phyloP scores from a whole-genome alignment of 2,329 filamentous ascomycete species.

The Nannizzia gypsea region DNA sequence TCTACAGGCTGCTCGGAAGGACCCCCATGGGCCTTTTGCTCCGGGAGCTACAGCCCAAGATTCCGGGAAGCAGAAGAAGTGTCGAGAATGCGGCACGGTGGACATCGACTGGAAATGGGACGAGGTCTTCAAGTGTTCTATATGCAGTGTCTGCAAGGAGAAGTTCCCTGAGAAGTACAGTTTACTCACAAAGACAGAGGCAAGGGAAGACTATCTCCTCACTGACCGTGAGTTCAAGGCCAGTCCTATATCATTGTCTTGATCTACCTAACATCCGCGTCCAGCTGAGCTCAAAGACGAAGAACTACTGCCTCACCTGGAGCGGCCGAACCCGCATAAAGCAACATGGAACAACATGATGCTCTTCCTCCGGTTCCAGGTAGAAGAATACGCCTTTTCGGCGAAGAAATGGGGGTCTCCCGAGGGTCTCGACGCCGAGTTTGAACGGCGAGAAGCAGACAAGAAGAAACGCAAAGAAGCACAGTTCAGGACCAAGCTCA shows the following conservation, averaged over 20 bases:
- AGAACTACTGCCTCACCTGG: slow-evolving; percentile 74
- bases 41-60: slow-evolving; percentile 68
- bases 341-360: slow-evolving; percentile 98
- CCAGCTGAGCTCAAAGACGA: slow-evolving; percentile 79
- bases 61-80: slow-evolving; percentile 56
- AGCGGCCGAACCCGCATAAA: slow-evolving; percentile 88
- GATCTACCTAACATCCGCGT: neutral
- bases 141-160: slow-evolving; percentile 82
- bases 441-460: slow-evolving; percentile 62
- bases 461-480: slow-evolving; percentile 79
- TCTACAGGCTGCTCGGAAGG: slow-evolving; percentile 57
- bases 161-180: slow-evolving; percentile 85
- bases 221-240: slow-evolving; percentile 60
- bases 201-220: slow-evolving; percentile 83
- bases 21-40: slow-evolving; percentile 73
- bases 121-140: slow-evolving; percentile 61
- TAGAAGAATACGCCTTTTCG: slow-evolving; percentile 82
- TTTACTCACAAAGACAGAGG: slow-evolving; percentile 91
- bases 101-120: slow-evolving; percentile 97
- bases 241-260: neutral
- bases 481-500: slow-evolving; percentile 80
- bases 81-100: slow-evolving; percentile 66
- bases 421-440: slow-evolving; percentile 78
- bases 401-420: slow-evolving; percentile 78
- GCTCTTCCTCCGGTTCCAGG: slow-evolving; percentile 84